Evolutionary conservation across 331 rosid species (phyloP).

Genomic region (Prunus yedoensis): DNA sequence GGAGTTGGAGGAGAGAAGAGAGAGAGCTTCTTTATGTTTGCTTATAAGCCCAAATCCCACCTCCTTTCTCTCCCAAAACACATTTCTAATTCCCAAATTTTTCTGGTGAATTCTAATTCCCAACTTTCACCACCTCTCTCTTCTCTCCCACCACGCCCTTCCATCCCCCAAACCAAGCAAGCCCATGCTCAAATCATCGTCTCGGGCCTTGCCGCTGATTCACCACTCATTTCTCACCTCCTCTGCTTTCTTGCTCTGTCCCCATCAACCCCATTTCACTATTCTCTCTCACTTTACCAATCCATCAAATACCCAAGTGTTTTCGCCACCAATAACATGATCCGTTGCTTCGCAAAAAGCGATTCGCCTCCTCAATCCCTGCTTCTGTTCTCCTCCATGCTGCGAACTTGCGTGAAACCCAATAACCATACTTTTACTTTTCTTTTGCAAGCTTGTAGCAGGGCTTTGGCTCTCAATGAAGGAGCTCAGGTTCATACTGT

Average conservation of each 20-base stretch:
- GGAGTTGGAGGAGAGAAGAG: constrained; percentile 25
- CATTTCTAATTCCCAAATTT: constrained; percentile 15
- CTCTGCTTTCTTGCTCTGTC: constrained; percentile 53
- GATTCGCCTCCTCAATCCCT: constrained; percentile 39
- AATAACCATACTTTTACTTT: constrained; percentile 76
- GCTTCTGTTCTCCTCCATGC: constrained; percentile 43
- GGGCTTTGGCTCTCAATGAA: constrained; percentile 35
- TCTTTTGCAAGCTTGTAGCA: constrained; percentile 58
- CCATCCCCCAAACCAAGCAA: constrained; percentile 55
- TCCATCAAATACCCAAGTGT: constrained; percentile 40
- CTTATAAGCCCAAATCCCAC: constrained; percentile 28
- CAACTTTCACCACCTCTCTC: constrained; percentile 13
- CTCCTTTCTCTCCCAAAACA: constrained; percentile 16
- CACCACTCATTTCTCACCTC: constrained; percentile 45
- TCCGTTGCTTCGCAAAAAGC: constrained; percentile 63
- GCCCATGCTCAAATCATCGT: constrained; percentile 55
- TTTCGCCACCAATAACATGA: constrained; percentile 68
- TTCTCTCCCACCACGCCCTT: constrained; percentile 38
- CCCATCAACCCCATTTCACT: constrained; percentile 30
- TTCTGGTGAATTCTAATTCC: constrained; percentile 1
- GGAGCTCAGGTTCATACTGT: constrained; percentile 60
- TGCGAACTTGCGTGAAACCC: constrained; percentile 38
- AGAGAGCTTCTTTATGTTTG: constrained; percentile 32
- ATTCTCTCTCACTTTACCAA: constrained; percentile 43
- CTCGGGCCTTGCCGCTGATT: constrained; percentile 33